Evolutionary conservation across 2,329 filamentous ascomycete genomes (phyloP), one percentile per base, ranked within the genome.

Genomic region (Xylariaceae sp.): DNA sequence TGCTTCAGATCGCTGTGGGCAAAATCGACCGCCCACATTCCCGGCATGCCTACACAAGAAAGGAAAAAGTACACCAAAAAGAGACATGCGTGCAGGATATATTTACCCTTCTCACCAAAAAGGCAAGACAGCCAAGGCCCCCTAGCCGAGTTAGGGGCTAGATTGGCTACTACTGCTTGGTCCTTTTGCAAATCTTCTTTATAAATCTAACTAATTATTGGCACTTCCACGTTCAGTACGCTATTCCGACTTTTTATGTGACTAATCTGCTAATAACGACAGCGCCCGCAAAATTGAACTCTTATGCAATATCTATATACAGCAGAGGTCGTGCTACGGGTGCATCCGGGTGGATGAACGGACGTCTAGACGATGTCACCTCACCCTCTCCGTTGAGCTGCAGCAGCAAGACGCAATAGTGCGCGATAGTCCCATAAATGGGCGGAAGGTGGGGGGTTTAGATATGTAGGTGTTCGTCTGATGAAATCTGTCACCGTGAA

Each of bases 401-500:
- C 27, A 35, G 8, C 32, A 35, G 41, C 41, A 36, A 11, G 32
- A 21, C 32, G 16, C 35, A 23, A 45, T 26, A 36, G 35, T 7
- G 35, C 27, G 33, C 24, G 20, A 41, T 47, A 46, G 37, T 26
- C 26, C n/a, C n/a, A n/a, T n/a, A n/a, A n/a, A n/a, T n/a, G n/a
- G n/a, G n/a, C n/a, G n/a, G n/a, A 29, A 21, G 10, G 41, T 23
- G 49, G 49, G 41, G 44, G n/a, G 11, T 35, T 29, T 48, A 30
- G 43, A 16, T 30, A 36, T 48, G 36, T 23, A 20, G 24, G 26
- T 26, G 15, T n/a, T n/a, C n/a, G n/a, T 37, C 42, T 26, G 6
- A 29, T 33, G 42, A 39, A 52, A 52, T 55, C 48, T 55, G 53
- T 52, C 48, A 52, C 44, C 18, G 46, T 37, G 47, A 41, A 35